Evolutionary conservation across 768 basidiomycete genomes (phyloP), one percentile per base, ranked within the genome.

Genomic region (Clavaria fumosa): DNA sequence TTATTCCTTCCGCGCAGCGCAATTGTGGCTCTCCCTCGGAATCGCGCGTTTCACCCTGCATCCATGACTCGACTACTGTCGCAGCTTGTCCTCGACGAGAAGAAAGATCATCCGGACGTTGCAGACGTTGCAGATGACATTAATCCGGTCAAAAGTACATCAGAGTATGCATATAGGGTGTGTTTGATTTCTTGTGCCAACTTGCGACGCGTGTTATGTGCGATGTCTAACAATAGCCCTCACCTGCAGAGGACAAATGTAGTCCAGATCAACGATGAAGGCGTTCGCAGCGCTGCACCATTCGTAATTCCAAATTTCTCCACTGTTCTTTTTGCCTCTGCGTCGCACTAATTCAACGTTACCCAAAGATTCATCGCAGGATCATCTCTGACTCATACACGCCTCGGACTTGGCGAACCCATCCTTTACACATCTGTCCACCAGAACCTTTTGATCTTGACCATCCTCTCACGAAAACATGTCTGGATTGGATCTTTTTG

Each of bases 401-500:
- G 9, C 83, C 85, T 9, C 70, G 76, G 28, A 77, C 81, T 31
- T 90, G 85, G 85, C 72, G 78, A 23, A 75, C 72, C 1, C 78
- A 83, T 42, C 67, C 67, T 0, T 60, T 89, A 26, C 86, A 90
- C 50, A 64, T 86, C 24, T 68, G 70, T 47, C 80, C 86, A 5
- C 60, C 70, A 0, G 75, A 80, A 44, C 72, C 74, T 0, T 74
- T 75, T 55, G 57, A 66, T 42, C 51, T 68, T 6, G 48, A 57
- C 9, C 56, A 76, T 38, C 67, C 74, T 5, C 55, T 63, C 41
- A 80, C 73, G 26, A 69, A 61, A 50, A 56, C 61, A 28, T 69
- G 67, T 33, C 60, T 90, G 20, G 62, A 89, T 57, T 91, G 86
- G 86, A 78, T 91, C 41, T 90, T 91, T 56, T 69, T 84, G 43